phyloP scores from a whole-genome alignment of 768 basidiomycete species.

The Russula sp. region DNA sequence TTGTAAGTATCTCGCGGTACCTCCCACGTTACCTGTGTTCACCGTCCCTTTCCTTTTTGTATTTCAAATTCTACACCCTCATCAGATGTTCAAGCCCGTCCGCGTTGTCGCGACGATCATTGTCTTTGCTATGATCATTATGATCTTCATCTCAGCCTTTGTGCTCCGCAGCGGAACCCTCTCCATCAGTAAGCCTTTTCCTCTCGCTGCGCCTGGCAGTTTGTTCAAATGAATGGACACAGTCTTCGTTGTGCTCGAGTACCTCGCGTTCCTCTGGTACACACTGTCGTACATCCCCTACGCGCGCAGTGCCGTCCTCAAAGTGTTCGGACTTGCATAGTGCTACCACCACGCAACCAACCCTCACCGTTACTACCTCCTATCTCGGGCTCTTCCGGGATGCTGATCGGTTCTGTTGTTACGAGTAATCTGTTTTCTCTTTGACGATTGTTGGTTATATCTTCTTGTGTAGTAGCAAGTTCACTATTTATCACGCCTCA shows the following conservation, averaged over 20 bases:
- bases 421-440: constrained; percentile 7
- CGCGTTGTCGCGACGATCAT: constrained; percentile 76
- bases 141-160: constrained; percentile 85
- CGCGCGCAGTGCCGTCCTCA: constrained; percentile 67
- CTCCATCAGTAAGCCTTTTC: constrained; percentile 50
- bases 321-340: constrained; percentile 44
- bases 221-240: neutral
- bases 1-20: constrained; percentile 38
- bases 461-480: constrained; percentile 1
- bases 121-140: constrained; percentile 68
- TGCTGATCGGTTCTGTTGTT: constrained; percentile 1
- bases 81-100: constrained; percentile 91
- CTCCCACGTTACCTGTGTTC: neutral
- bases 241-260: constrained; percentile 88
- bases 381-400: neutral
- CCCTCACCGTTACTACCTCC: neutral
- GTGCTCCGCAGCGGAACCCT: constrained; percentile 59
- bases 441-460: neutral
- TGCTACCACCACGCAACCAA: neutral
- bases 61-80: neutral
- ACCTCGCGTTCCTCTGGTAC: constrained; percentile 89
- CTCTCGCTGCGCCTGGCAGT: neutral
- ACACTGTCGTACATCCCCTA: constrained; percentile 87
- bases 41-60: constrained; percentile 1
- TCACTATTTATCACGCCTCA: constrained; percentile 3